A percentile compares a stretch with the other conserved stretches of the same genome.
phyloP scores from a whole-genome alignment of 1,284 basidiomycete species.

The Ceraceosorus bombacis region DNA sequence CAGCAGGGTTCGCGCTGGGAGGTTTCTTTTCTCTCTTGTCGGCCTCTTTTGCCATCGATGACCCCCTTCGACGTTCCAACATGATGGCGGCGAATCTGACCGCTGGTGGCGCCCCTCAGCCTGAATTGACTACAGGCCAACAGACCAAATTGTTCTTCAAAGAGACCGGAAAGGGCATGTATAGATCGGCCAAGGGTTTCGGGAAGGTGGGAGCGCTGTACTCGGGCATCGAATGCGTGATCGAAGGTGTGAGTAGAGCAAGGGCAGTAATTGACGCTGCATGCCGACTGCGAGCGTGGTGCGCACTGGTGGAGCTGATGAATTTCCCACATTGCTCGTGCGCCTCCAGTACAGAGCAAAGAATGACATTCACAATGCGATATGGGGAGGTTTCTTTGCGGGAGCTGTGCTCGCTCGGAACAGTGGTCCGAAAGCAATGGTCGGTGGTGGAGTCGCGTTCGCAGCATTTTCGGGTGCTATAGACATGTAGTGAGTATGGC shows the following conservation, averaged over 20 bases:
- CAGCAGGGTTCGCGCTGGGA: slow-evolving; percentile 75
- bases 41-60: slow-evolving; percentile 87
- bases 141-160: slow-evolving; percentile 80
- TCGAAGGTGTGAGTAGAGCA: slow-evolving; percentile 74
- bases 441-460: slow-evolving; percentile 43
- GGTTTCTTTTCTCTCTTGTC: slow-evolving; percentile 96
- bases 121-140: slow-evolving; percentile 51
- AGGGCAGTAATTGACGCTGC: not conserved
- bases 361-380: slow-evolving; percentile 44
- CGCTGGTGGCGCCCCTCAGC: slow-evolving; percentile 14
- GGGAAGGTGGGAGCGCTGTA: slow-evolving; percentile 90
- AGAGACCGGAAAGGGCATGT: slow-evolving; percentile 92
- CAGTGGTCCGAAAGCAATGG: slow-evolving; percentile 39
- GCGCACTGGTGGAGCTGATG: not conserved
- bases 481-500: slow-evolving; percentile 26
- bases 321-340: not conserved
- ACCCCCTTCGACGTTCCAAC: slow-evolving; percentile 56
- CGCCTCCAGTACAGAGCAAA: slow-evolving; percentile 39
- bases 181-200: slow-evolving; percentile 79
- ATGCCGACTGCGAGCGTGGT: not conserved
- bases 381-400: slow-evolving; percentile 36
- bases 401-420: slow-evolving; percentile 43
- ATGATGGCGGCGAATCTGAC: slow-evolving; percentile 13
- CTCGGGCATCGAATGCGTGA: slow-evolving; percentile 86
- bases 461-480: slow-evolving; percentile 46